These are phyloP conservation scores for Microdochium paspali DNA, from an alignment of 2,329 filamentous ascomycete species.

Conservation along the genomic window DNA sequence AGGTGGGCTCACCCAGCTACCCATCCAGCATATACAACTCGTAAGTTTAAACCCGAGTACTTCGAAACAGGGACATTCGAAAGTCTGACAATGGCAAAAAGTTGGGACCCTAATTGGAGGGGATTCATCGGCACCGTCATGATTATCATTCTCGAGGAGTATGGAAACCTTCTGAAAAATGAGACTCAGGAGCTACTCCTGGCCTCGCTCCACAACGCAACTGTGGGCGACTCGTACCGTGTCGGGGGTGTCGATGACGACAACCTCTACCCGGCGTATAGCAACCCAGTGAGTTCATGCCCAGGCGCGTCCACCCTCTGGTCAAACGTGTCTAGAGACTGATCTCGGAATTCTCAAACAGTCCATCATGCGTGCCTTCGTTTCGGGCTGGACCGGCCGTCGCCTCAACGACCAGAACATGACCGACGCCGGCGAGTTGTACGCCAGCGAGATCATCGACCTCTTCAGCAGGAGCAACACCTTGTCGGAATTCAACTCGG, in stretches of 20 bases:
- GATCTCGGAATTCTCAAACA: constrained; percentile 16
- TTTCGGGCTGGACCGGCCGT: constrained; percentile 48
- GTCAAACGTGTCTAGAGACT: background rate
- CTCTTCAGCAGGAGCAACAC: constrained; percentile 47
- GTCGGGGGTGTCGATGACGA: constrained; percentile 50
- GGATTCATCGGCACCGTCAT: constrained; percentile 52
- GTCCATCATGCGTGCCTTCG: constrained; percentile 51
- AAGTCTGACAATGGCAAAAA: too few species aligned
- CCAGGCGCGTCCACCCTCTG: background rate
- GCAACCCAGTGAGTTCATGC: constrained; percentile 34
- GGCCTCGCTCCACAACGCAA: constrained; percentile 42
- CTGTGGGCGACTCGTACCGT: constrained; percentile 50
- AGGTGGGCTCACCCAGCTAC: constrained; percentile 41
- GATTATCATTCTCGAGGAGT: constrained; percentile 50
- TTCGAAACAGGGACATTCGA: constrained; percentile 29
- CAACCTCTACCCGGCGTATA: constrained; percentile 54
- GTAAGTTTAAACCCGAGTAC: constrained; percentile 18
- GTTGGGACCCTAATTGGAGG: constrained; percentile 56
- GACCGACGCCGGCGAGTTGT: constrained; percentile 44
- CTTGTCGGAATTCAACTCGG: constrained; percentile 52
- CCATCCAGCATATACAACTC: constrained; percentile 11
- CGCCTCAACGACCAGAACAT: constrained; percentile 46
- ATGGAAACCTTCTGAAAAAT: constrained; percentile 31
- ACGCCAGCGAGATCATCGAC: constrained; percentile 44
- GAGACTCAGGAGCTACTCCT: constrained; percentile 33